These are phyloP conservation scores for Chlorella ohadii DNA, from an alignment of 139 green algal species.

Conservation along the genomic window DNA sequence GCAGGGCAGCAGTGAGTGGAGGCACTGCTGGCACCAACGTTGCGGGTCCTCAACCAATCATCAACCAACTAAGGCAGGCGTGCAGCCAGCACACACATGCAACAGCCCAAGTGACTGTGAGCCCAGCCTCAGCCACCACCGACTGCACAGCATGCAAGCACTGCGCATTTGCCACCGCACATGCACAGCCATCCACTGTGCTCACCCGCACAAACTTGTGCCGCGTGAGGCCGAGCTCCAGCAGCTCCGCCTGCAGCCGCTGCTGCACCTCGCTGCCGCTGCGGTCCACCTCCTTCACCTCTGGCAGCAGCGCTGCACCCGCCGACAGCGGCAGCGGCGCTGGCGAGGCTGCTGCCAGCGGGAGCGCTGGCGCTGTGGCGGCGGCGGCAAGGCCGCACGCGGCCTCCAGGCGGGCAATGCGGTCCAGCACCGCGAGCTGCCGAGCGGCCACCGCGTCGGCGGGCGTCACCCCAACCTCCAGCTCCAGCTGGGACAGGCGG, in stretches of 20 bases:
- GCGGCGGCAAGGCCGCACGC: background rate
- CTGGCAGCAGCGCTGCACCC: background rate
- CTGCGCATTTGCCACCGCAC: too few species aligned
- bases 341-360: background rate
- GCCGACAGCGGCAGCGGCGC: background rate
- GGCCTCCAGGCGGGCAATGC: background rate
- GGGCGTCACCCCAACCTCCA: background rate
- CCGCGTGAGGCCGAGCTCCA: constrained; percentile 32
- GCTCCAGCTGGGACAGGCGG: background rate
- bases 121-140: background rate
- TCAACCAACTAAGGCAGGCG: too few species aligned
- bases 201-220: constrained; percentile 74
- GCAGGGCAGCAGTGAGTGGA: too few species aligned
- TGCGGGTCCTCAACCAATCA: too few species aligned
- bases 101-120: too few species aligned
- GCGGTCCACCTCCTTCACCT: constrained; percentile 1
- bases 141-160: background rate
- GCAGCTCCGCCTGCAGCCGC: constrained; percentile 48
- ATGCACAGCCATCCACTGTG: too few species aligned
- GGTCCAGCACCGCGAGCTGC: constrained; percentile 7
- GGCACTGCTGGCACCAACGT: too few species aligned
- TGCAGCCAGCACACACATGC: background rate
- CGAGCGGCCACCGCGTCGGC: background rate
- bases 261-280: constrained; percentile 28
- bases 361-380: background rate